These are phyloP conservation scores for Pelargonium hybrid DNA, from an alignment of 441 rosid species.

Conservation along the genomic window DNA sequence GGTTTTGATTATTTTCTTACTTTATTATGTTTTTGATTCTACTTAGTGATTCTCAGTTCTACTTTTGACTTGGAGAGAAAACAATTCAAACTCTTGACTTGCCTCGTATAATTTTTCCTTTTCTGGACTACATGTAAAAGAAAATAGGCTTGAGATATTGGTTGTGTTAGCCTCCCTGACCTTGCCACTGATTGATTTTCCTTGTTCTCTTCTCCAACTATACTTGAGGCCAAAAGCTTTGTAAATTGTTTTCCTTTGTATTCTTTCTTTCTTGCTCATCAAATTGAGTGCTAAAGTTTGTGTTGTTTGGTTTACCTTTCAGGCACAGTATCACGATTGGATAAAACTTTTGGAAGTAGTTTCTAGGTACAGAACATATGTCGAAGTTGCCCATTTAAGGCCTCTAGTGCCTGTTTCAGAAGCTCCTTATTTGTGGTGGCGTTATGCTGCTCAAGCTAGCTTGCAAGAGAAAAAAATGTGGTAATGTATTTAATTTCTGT, in stretches of 20 bases:
- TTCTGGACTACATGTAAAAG: neutral
- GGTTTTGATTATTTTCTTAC: slow-evolving; percentile 30
- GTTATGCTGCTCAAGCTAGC: slow-evolving; percentile 78
- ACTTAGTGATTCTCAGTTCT: neutral
- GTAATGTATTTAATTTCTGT: slow-evolving; percentile 27
- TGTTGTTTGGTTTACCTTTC: slow-evolving; percentile 21
- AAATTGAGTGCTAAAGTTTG: slow-evolving; percentile 16
- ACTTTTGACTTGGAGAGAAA: neutral
- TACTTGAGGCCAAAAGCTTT: too few species aligned
- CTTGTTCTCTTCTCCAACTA: neutral
- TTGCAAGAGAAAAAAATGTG: slow-evolving; percentile 76
- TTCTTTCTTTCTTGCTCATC: slow-evolving; percentile 6
- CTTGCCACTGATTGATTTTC: neutral
- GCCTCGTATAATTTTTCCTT: neutral
- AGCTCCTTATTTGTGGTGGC: slow-evolving; percentile 75
- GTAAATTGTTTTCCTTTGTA: neutral
- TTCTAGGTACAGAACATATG: slow-evolving; percentile 64
- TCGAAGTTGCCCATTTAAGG: slow-evolving; percentile 86
- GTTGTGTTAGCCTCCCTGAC: neutral
- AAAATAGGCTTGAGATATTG: neutral
- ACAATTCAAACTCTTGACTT: neutral
- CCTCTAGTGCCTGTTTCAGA: slow-evolving; percentile 64
- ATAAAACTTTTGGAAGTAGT: slow-evolving; percentile 83
- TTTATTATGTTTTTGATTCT: neutral
- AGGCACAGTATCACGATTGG: slow-evolving; percentile 97